Conservation (phyloP, 208 protist species). For the Phytomonas francai region DNA sequence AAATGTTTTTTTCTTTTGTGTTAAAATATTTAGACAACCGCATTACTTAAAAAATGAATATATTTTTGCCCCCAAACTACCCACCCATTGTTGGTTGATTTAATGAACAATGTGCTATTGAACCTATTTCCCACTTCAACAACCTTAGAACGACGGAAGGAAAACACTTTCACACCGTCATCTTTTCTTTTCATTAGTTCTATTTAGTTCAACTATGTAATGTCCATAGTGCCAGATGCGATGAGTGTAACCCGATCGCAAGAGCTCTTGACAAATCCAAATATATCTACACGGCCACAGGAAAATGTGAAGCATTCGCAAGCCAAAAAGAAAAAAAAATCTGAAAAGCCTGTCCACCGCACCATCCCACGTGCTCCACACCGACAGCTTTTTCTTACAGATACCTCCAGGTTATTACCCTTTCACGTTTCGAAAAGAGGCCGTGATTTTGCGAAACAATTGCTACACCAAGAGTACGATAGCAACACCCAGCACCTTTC, state of each 20-base stretch:
- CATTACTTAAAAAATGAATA: not conserved
- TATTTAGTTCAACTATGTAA: not conserved
- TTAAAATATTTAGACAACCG: not conserved
- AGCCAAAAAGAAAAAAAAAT: not conserved
- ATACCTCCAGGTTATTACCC: not conserved
- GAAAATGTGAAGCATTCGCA: not conserved
- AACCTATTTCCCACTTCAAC: not conserved
- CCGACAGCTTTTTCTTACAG: conserved; percentile 36
- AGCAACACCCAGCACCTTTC: not conserved
- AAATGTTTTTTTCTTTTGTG: conserved; percentile 13
- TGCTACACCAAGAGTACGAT: not conserved
- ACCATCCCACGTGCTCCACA: conserved; percentile 22
- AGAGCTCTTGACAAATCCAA: not conserved
- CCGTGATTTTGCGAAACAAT: not conserved
- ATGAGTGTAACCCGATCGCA: not conserved
- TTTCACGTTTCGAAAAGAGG: conserved; percentile 1
- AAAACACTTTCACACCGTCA: conserved; percentile 3
- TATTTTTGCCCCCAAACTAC: conserved; percentile 9
- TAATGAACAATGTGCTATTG: not conserved
- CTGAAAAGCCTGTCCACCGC: conserved; percentile 5
- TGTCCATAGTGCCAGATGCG: not conserved
- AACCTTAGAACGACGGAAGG: not conserved
- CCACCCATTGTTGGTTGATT: not conserved
- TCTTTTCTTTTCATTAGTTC: conserved; percentile 5
- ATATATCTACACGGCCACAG: not conserved